A percentile compares a stretch with the other conserved stretches of the same genome.
These are phyloP conservation scores for Obelidium mucronatum DNA, from an alignment of 192 early-diverging fungal species.

Conservation along the genomic window DNA sequence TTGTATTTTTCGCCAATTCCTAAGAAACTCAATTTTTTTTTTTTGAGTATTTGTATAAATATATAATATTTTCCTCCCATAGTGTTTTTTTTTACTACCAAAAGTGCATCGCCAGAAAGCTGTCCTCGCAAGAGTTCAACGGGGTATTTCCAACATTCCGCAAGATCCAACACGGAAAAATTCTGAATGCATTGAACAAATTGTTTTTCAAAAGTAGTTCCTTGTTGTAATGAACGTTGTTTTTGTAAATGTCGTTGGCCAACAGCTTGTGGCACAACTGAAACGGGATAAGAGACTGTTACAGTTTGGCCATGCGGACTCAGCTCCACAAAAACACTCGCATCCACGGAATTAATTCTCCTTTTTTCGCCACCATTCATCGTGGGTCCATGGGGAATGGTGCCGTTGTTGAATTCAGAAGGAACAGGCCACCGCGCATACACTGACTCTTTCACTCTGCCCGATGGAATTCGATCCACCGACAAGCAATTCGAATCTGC, in stretches of 20 bases:
- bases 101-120: not conserved
- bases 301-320: not conserved
- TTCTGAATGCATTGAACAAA: not conserved
- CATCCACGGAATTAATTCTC: not conserved
- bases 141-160: slow-evolving; percentile 7
- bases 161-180: slow-evolving; percentile 13
- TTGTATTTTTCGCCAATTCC: not conserved
- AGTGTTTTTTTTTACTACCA: not conserved
- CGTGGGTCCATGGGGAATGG: no score
- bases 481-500: not conserved
- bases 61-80: not conserved
- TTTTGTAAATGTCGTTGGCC: no score
- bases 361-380: not conserved
- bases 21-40: not conserved
- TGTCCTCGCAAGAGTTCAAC: not conserved
- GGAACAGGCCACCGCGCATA: not conserved
- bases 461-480: not conserved
- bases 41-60: not conserved
- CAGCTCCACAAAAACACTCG: not conserved
- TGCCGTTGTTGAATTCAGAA: no score
- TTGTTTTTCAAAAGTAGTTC: no score
- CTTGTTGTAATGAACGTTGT: no score
- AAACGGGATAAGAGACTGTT: not conserved
- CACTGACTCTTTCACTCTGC: not conserved
- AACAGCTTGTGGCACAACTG: not conserved